Percentiles rank a stretch among this genome's conserved stretches.
phyloP scores from a whole-genome alignment of 2,329 filamentous ascomycete species.

The Exserohilum rostratum region DNA sequence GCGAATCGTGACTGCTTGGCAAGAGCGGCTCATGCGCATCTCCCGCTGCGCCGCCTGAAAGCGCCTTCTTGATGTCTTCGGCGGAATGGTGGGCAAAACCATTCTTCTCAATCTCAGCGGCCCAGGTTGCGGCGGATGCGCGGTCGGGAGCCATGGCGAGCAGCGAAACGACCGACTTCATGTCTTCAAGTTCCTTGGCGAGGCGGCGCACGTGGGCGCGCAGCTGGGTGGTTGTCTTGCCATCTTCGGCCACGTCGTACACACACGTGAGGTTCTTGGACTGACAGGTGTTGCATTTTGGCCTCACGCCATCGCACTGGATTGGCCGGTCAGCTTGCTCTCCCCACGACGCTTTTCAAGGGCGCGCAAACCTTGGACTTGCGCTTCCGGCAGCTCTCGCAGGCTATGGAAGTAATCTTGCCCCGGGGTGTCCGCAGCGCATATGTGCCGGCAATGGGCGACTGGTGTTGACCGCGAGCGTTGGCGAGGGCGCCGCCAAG shows the following conservation, averaged over 20 bases:
- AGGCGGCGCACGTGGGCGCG: conserved; percentile 46
- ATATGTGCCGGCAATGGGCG: conserved; percentile 46
- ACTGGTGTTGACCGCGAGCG: conserved; percentile 42
- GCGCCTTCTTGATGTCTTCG: conserved; percentile 46
- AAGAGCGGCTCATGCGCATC: conserved; percentile 7
- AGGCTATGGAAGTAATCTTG: conserved; percentile 50
- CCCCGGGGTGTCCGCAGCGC: conserved; percentile 46
- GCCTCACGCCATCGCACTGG: conserved; percentile 47
- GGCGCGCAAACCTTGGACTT: conserved; percentile 49
- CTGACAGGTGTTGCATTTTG: conserved; percentile 49
- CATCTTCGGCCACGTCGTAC: conserved; percentile 49
- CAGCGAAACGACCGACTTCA: conserved; percentile 46
- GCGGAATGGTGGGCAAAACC: conserved; percentile 47
- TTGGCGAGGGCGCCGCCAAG: conserved; percentile 39
- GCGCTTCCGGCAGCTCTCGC: conserved; percentile 48
- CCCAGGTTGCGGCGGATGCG: conserved; percentile 44
- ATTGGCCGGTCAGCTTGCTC: conserved; percentile 17
- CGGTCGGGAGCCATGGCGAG: conserved; percentile 44
- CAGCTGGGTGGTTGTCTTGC: conserved; percentile 47
- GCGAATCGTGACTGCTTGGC: conserved; percentile 29
- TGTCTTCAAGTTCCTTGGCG: conserved; percentile 48
- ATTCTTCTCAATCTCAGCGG: conserved; percentile 46
- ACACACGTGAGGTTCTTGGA: conserved; percentile 46
- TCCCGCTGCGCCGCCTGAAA: conserved; percentile 32
- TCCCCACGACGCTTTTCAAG: no score